Base-by-base conservation (phyloP, 164 flowering plant species). In the Vitis riparia region DNA sequence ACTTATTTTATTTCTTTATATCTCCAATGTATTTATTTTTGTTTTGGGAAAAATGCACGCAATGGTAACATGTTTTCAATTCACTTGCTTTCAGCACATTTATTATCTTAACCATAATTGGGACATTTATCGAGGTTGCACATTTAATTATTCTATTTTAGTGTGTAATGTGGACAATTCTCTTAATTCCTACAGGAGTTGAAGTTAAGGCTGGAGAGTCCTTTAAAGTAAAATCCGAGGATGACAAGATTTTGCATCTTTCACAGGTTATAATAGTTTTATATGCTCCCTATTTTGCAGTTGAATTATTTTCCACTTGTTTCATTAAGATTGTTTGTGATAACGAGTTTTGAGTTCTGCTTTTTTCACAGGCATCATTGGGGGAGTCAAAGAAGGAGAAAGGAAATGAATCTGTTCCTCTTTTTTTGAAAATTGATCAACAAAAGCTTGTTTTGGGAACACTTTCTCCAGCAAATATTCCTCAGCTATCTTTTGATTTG, bases 201-300 rank as follows among this genome's bases (percentile, higher is more conserved):
- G 94, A 90, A 80, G 88, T 90, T 17, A 90, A 88, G 82, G 71
- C 88, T 49, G 92, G 94, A 19, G 72, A 80, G 73, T 62, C 86
- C 0, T 52, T 83, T 37, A 81, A 78, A 62, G 86, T 83, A 9
- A 16, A 65, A 1, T 78, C 81, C 55, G 83, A 65, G 0, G 71
- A 44, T 10, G 75, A 68, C 0, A 67, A 63, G 51, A 19, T 77
- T 8, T 27, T 90, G 27, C 92, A 88, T 74, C 81, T 90, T 47
- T 88, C 92, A 16, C 89, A 81, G 89, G 94, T 89, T 12, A 15
- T 51, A n/a, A n/a, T 62, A 9, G 2, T 3, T 16, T 1, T 67
- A 4, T 17, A 17, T 67, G 11, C 44, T 19, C 7, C 4, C 47
- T 14, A 12, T 37, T 2, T 50, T n/a, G 9, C 32, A 23, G 8